Base-by-base conservation (phyloP, 73 alveolate species). In the Paramecium primaurelia region DNA sequence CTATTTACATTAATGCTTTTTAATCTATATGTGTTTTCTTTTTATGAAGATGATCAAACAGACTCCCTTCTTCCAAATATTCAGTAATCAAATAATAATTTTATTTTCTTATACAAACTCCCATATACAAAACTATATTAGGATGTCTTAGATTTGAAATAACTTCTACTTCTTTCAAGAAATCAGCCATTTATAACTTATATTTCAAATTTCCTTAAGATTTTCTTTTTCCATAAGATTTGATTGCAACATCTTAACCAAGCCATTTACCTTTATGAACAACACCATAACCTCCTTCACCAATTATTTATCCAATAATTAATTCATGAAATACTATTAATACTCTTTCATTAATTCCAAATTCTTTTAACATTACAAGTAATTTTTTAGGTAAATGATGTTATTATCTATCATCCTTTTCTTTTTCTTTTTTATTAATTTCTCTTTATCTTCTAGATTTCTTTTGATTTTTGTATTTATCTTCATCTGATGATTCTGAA, bases 51-150 rank as follows among this genome's bases (percentile, higher is more conserved):
- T 93, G 95, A 86, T 96, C 98, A 86, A 95, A 96, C 11, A 95
- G 87, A 18, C 95, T 86, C 2, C 98, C 98, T 68, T 87, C 87
- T 26, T 87, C 88, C 20, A 87, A 42, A 87, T 59, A 87, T 93
- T 98, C 99, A 26, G 99, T 98, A 8, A 98, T 95, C 99, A 98
- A 95, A 93, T 97, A 98, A 93, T 97, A 98, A 69, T 94, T 94
- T 44, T 85, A 68, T 84, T 90, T 73, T 71, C 96, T 96, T 18
- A 95, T 89, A 42, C 98, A 93, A 40, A 96, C 98, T 59, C 99
- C 99, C 95, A 98, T 93, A 77, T 95, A 98, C 38, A 96, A 94
- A 12, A 96, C 98, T 37, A 98, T 95, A 92, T 98, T 95, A 16
- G 99, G 99, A 92, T 98, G 99, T 58, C 99, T 93, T 59, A 97